phyloP scores from a whole-genome alignment of 495 filamentous ascomycete species.

The Penicillium tannophilum region DNA sequence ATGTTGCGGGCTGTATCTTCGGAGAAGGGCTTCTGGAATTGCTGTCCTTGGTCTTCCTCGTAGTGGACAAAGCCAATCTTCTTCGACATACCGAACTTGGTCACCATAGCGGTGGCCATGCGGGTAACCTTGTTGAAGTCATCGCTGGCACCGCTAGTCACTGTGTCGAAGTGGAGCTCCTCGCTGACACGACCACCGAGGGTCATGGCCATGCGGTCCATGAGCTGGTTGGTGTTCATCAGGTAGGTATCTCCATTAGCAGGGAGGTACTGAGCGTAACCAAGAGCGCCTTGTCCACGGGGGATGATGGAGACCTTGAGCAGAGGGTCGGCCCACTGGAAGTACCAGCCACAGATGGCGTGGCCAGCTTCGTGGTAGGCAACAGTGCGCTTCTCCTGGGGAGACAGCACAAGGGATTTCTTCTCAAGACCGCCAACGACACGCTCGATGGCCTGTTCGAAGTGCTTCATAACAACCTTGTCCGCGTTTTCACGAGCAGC shows the following conservation, averaged over 20 bases:
- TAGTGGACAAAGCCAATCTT: conserved; percentile 92
- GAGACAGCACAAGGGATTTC: conserved; percentile 89
- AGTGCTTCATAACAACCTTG: conserved; percentile 81
- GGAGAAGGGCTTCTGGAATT: conserved; percentile 91
- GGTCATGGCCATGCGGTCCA: conserved; percentile 99
- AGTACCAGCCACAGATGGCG: conserved; percentile 98
- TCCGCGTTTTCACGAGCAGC: conserved; percentile 80
- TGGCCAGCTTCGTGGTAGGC: conserved; percentile 99
- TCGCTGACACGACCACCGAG: conserved; percentile 92
- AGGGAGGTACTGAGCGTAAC: conserved; percentile 97
- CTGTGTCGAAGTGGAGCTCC: conserved; percentile 93
- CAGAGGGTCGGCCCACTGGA: conserved; percentile 92
- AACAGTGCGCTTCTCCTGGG: conserved; percentile 90
- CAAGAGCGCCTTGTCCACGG: conserved; percentile 87
- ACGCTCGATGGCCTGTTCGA: conserved; percentile 96
- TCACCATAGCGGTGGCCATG: conserved; percentile 96
- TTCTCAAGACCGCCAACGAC: conserved; percentile 95
- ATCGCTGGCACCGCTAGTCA: conserved; percentile 90
- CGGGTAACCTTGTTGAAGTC: conserved; percentile 98
- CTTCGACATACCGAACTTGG: conserved; percentile 94
- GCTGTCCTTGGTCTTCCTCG: conserved; percentile 74
- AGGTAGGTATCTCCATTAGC: conserved; percentile 81
- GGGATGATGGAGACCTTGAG: conserved; percentile 99
- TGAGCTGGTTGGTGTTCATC: conserved; percentile 92
- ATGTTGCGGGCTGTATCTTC: conserved; percentile 91